A percentile compares a stretch with the other conserved stretches of the same genome.
Conservation (phyloP, 2,329 filamentous ascomycete species). For the Simplicillium sp. region DNA sequence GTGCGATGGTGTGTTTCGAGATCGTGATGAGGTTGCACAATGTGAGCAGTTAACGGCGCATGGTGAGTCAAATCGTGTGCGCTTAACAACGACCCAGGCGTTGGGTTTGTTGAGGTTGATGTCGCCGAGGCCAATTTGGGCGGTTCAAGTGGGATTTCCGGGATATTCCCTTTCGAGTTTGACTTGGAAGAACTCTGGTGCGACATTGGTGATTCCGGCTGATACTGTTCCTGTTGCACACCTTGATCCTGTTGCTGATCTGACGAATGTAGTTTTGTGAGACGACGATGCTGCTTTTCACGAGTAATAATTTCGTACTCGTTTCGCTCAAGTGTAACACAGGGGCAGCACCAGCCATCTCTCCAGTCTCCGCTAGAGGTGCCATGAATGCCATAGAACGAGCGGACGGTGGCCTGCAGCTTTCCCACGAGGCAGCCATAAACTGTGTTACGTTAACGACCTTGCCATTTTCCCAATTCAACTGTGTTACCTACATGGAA, state of each 20-base stretch:
- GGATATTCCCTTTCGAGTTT: no score
- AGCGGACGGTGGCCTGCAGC: slow-evolving; percentile 19
- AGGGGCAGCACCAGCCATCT: slow-evolving; percentile 18
- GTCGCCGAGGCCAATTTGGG: no score
- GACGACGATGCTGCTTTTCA: slow-evolving; percentile 10
- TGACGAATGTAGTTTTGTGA: slow-evolving; percentile 1
- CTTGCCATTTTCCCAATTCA: not conserved
- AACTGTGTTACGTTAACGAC: slow-evolving; percentile 12
- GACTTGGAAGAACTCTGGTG: slow-evolving; percentile 1
- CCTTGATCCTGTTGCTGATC: no score
- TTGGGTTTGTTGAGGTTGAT: not conserved
- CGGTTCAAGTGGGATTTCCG: no score
- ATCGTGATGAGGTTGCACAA: not conserved
- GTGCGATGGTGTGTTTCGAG: not conserved
- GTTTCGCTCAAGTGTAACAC: slow-evolving; percentile 14
- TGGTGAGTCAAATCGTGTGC: not conserved
- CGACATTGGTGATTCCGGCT: slow-evolving; percentile 13
- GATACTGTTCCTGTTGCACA: slow-evolving; percentile 10
- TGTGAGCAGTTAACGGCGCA: not conserved
- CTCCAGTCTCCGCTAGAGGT: slow-evolving; percentile 11
- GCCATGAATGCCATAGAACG: slow-evolving; percentile 22
- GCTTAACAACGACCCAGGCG: not conserved
- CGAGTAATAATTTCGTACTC: slow-evolving; percentile 23
- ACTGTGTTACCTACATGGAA: slow-evolving; percentile 15
- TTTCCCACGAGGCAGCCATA: slow-evolving; percentile 17